Conservation (phyloP, 352 stramenopile genomes). For the Pythium chondricola region DNA sequence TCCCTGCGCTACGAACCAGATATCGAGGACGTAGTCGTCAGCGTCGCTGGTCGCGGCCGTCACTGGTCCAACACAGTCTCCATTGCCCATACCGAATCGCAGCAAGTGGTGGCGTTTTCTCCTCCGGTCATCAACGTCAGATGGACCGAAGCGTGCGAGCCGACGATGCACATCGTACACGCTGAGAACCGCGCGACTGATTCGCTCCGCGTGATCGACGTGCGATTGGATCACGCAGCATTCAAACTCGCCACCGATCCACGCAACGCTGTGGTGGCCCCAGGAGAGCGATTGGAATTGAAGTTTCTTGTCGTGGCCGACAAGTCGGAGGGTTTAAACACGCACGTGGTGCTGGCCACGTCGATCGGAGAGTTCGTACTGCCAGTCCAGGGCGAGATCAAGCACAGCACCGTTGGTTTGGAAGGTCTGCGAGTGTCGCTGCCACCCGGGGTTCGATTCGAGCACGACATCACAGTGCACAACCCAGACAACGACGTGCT, state of each 20-base stretch:
- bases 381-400: slow-evolving; percentile 26
- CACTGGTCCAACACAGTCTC: slow-evolving; percentile 26
- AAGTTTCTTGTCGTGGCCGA: slow-evolving; percentile 31
- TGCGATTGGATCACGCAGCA: slow-evolving; percentile 36
- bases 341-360: slow-evolving; percentile 36
- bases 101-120: slow-evolving; percentile 24
- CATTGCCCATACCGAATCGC: slow-evolving; percentile 24
- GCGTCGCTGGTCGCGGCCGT: slow-evolving; percentile 8
- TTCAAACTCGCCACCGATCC: slow-evolving; percentile 36
- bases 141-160: slow-evolving; percentile 29
- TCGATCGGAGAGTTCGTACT: slow-evolving; percentile 42
- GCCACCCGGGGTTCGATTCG: slow-evolving; percentile 25
- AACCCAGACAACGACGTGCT: slow-evolving; percentile 38
- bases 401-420: slow-evolving; percentile 26
- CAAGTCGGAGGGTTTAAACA: slow-evolving; percentile 9
- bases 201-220: slow-evolving; percentile 27
- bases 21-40: not conserved
- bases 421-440: slow-evolving; percentile 22
- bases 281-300: slow-evolving; percentile 26
- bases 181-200: slow-evolving; percentile 30
- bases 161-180: slow-evolving; percentile 22
- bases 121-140: slow-evolving; percentile 30
- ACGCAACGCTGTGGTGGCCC: slow-evolving; percentile 27
- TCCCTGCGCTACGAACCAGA: not conserved
- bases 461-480: slow-evolving; percentile 27